Evolutionary conservation across 495 filamentous ascomycete species (phyloP), one percentile per base, ranked within the genome.

Genomic region (Aspergillus kassunensis): DNA sequence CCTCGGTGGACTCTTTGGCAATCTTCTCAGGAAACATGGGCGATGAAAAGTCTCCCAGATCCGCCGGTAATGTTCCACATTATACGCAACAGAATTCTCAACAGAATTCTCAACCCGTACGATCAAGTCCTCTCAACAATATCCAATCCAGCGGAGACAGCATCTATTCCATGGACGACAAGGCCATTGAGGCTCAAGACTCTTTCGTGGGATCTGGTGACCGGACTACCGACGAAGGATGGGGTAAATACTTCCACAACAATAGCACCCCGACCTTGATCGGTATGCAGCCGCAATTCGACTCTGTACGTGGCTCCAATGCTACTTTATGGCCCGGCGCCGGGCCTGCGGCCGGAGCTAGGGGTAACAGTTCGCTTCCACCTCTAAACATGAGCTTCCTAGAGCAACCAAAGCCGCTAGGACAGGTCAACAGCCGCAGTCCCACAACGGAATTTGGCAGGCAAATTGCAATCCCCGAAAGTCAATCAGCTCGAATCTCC

Each of bases 401-500:
- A 15, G 69, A 75, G 24, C 55, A 66, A 45, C 74, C 70, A 11
- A 65, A 67, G 44, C 61, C 74, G 47, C 51, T 80, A 65, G 57
- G 76, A 57, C 41, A 78, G 60, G 87, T 91, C 5, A 62, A 73
- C 30, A 85, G 80, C 12, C 80, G 78, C 31, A 90, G 85, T 55
- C 88, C 87, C 4, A 88, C 83, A 3, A 79, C 89, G 13, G 78
- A 83, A 7, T 66, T 79, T 41, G 64, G 65, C 18, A 64, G 63
- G 33, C 62, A 61, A 35, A 68, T 79, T 20, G 57, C 67, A 13
- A 67, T 85, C 16, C 71, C 71, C 6, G 72, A 86, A 51, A 80
- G 77, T 27, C 78, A 86, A 65, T 75, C 79, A 9, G 87, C 80
- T 10, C 76, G 79, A 19, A 85, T 88, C 43, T 83, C 84, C 49